Percentiles rank a stretch among this genome's conserved stretches.
Conservation (phyloP, 257 asterid genomes). For the Linderniella brevidens region DNA sequence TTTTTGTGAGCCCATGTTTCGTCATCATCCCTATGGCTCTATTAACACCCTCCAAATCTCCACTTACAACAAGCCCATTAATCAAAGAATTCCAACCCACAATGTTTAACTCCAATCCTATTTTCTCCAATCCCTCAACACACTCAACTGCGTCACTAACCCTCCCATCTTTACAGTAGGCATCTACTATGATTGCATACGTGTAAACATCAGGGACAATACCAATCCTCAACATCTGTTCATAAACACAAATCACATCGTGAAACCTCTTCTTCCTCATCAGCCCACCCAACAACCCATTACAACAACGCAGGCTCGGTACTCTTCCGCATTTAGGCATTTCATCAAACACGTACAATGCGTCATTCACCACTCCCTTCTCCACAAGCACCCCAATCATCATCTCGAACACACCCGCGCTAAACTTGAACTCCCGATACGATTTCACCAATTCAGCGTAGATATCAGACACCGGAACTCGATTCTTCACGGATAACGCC, state of each 20-base stretch:
- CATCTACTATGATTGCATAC: conserved; percentile 64
- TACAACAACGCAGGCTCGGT: conserved; percentile 73
- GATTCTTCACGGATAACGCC: conserved; percentile 23
- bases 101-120: conserved; percentile 43
- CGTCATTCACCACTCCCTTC: conserved; percentile 46
- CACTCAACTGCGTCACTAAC: conserved; percentile 44
- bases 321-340: conserved; percentile 55
- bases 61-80: conserved; percentile 54
- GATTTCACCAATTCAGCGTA: conserved; percentile 37
- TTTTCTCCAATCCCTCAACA: conserved; percentile 41
- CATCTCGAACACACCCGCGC: conserved; percentile 71
- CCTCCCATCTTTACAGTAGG: conserved; percentile 56
- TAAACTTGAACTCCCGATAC: conserved; percentile 47
- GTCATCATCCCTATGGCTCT: conserved; percentile 42
- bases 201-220: conserved; percentile 60
- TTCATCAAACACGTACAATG: conserved; percentile 71
- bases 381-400: conserved; percentile 36
- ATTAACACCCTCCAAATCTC: conserved; percentile 43
- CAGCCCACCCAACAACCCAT: conserved; percentile 58
- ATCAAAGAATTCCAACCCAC: conserved; percentile 68
- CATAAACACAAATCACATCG: conserved; percentile 38
- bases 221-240: conserved; percentile 58
- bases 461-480: conserved; percentile 17
- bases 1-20: conserved; percentile 27
- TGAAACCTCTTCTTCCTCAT: conserved; percentile 35